Base-by-base conservation (phyloP, 495 filamentous ascomycete species). In the Parachaetomium inaequale region DNA sequence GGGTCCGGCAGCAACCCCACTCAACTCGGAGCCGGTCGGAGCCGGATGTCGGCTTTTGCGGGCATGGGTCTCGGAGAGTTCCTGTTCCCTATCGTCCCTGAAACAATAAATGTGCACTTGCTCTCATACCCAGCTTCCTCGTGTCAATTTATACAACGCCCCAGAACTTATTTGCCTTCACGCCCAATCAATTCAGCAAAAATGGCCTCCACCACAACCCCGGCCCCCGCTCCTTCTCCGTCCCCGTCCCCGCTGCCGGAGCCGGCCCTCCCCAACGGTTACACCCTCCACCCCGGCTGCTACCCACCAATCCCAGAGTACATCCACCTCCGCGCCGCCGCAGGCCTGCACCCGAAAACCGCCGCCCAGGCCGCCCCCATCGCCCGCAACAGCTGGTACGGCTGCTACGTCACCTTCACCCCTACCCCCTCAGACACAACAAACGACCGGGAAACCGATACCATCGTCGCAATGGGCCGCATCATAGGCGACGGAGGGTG, bases 401-500 rank as follows among this genome's bases (percentile, higher is more conserved):
- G 74, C 12, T 78, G 73, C 46, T 77, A 76, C 63, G 62, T 79
- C 42, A 74, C 72, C 23, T 72, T 64, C 63, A 59, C 72, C 31
- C 64, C 61, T 28, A 11, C 28, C 29, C 8, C 11, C 11, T 2
- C 2, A 5, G 40, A 25, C 7, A 23, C 12, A 19, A 26, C 47
- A 40, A 55, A 3, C 38, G 26, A 15, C 52, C 2, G 21, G 15
- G 28, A 51, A 23, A 11, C 26, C 1, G 59, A 47, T n/a, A 36
- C 8, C n/a, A 56, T 66, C 23, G 74, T 82, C 0, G 81, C 66
- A 2, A 83, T 84, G 80, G 81, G 79, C 58, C 76, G 82, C 23
- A 72, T 84, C 5, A 72, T 82, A 55, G 76, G 79, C 25, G 82
- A 85, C 66, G 80, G 81, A 11, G 78, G 73, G n/a, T 81, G 79